Base-by-base conservation (phyloP, 2,329 filamentous ascomycete species). In the Penicillium fuscoglaucum region DNA sequence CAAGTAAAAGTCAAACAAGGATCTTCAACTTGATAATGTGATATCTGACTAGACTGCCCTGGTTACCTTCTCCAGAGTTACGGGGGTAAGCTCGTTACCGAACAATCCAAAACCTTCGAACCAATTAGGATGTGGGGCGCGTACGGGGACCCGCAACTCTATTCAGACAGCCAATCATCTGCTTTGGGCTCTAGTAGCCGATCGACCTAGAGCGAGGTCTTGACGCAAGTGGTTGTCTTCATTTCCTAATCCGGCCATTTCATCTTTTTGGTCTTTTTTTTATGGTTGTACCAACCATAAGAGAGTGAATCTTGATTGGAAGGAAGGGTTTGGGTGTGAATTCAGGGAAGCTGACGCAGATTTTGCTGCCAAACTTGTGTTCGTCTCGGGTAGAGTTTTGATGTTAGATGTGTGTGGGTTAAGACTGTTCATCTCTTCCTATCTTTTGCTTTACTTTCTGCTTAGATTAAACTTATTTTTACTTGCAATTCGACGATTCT, bases 191-290 rank as follows among this genome's bases (percentile, higher is more conserved):
- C 17, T 1, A 24, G 9, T 35, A 35, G 19, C 29, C 8, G 15
- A 19, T 26, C 15, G 21, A n/a, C 10, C 35, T 13, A 41, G 24
- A 40, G 13, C 26, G 17, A 53, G 21, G 58, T 65, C 62, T 47
- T 65, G 62, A 65, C 62, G 62, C 61, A 57, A 60, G 51, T 55
- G 58, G 37, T 26, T n/a, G 8, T 35, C 15, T 3, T 8, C 1
- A 2, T 28, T 59, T 35, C 53, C 59, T 37, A 40, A 60, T 63
- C 29, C 61, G 52, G 62, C 26, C 28, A 15, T 31, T 26, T 12
- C 3, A 3, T 2, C 3, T n/a, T 26, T 19, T 12, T 12, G 39
- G 12, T 33, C 31, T 13, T 33, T 13, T 33, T 31, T 31, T 31
- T 31, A 31, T 12, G 29, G 56, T 59, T 17, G 57, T n/a, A 39